Conservation (phyloP, 2,329 filamentous ascomycete genomes). For the Aspergillus calidoustus region DNA sequence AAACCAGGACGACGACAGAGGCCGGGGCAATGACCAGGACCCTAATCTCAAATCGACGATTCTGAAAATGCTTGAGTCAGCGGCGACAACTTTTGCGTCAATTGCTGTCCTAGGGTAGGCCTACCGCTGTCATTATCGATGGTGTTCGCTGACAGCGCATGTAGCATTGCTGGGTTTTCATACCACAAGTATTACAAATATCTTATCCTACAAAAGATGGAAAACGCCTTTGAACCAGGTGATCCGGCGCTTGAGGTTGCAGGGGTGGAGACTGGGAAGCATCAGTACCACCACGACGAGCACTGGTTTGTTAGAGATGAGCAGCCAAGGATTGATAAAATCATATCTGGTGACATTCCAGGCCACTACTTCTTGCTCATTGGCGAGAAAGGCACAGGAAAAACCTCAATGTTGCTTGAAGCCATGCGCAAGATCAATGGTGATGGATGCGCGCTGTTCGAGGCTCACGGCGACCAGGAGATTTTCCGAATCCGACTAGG, state of each 20-base stretch:
- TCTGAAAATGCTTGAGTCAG: conserved; percentile 72
- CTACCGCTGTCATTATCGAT: not conserved
- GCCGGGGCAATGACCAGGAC: conserved; percentile 33
- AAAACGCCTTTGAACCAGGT: conserved; percentile 86
- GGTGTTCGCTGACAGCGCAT: conserved; percentile 24
- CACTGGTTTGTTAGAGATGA: conserved; percentile 86
- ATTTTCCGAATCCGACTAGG: conserved; percentile 93
- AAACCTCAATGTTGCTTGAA: conserved; percentile 94
- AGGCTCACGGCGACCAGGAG: conserved; percentile 92
- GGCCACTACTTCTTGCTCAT: conserved; percentile 92
- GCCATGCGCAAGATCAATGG: conserved; percentile 93
- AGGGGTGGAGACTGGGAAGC: conserved; percentile 52
- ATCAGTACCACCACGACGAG: conserved; percentile 51
- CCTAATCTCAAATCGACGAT: conserved; percentile 44
- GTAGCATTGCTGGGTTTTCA: conserved; percentile 67
- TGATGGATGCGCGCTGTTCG: conserved; percentile 90
- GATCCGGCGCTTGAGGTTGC: conserved; percentile 87
- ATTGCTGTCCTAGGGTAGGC: conserved; percentile 69
- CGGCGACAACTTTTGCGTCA: conserved; percentile 75
- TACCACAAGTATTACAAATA: conserved; percentile 89
- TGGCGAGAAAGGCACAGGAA: conserved; percentile 94
- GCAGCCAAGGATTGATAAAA: conserved; percentile 79
- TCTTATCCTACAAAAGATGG: conserved; percentile 89
- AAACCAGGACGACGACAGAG: conserved; percentile 33
- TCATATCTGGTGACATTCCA: conserved; percentile 71